These are phyloP conservation scores for Vitis hybrid DNA, from an alignment of 177 flowering plant genomes.

Conservation along the genomic window DNA sequence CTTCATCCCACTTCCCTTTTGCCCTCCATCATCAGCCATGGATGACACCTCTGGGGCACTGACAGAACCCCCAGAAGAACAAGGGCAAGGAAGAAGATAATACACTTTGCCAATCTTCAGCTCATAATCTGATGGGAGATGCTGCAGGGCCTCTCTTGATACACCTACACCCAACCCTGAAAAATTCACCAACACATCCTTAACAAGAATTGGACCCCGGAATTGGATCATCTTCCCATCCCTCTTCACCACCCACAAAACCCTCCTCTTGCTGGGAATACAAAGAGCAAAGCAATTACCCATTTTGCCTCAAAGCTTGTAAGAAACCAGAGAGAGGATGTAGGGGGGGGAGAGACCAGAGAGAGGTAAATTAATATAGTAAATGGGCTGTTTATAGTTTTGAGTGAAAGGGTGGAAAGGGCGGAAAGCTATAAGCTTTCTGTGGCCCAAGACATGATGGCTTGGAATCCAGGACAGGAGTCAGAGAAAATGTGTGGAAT, in stretches of 20 bases:
- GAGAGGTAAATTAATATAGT: no score
- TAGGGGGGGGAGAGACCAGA: no score
- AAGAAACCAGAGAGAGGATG: not conserved
- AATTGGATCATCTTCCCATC: constrained; percentile 46
- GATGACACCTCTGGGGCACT: not conserved
- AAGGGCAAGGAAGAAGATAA: constrained; percentile 29
- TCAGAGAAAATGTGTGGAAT: not conserved
- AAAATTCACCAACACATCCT: constrained; percentile 36
- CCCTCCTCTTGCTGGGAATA: not conserved
- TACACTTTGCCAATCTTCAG: constrained; percentile 23
- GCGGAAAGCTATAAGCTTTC: not conserved
- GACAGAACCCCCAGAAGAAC: constrained; percentile 15
- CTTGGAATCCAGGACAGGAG: not conserved
- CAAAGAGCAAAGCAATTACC: constrained; percentile 16
- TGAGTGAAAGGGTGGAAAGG: not conserved
- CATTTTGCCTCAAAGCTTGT: constrained; percentile 6
- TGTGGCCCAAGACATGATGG: not conserved
- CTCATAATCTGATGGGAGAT: constrained; percentile 20
- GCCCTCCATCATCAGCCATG: not conserved
- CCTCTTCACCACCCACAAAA: constrained; percentile 32
- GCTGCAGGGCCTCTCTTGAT: constrained; percentile 20
- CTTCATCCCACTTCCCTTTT: constrained; percentile 13
- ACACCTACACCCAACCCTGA: constrained; percentile 20
- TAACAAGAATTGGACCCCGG: constrained; percentile 29
- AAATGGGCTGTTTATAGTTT: no score